Evolutionary conservation across 306 rosid species (phyloP), one percentile per base, ranked within the genome.

Genomic region (Ormosia semicastrata): DNA sequence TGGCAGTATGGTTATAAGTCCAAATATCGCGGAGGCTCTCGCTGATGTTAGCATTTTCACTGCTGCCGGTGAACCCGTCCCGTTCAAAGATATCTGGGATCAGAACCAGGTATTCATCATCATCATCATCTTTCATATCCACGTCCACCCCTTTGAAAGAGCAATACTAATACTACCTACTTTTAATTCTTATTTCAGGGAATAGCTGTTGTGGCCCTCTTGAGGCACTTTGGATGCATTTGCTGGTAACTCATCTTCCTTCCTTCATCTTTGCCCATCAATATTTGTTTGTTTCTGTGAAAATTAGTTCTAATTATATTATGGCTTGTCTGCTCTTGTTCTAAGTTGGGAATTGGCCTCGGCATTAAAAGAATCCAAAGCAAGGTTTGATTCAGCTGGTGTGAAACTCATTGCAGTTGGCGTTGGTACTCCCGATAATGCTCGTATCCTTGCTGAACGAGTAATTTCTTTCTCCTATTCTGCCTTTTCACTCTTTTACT

Each of bases 181-280:
- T 32, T 49, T 70, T 36, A 41, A 85, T 73, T 75, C 34, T 75
- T 78, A 8, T 83, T 24, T 24, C 24, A 95, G 97, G 97, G 98
- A 68, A 56, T 93, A 24, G 95, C 92, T 82, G 94, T 91, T 81
- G 97, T 95, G 86, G 98, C 97, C 11, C 90, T 95, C 17, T 80
- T 95, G 87, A 93, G 97, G 87, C 98, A 93, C 84, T 95, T 91
- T 81, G 99, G 97, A 83, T 95, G 99, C 84, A 66, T 75, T 59
- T 95, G 98, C 89, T 93, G 98, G 98, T 91, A 87, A 89, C 58
- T 79, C 56, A 71, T 73, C 57, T 71, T 47, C 80, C 24, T 24
- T 24, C 24, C 24, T 24, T 24, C 24, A 39, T 11, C 4, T 58
- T 69, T 68, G 56, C 10, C 12, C 37, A 41, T 57, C 11, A 44